Percentiles rank a stretch among this genome's conserved stretches.
Conservation (phyloP, 805 yeast species). For the Myxozyma vanderwaltii region DNA sequence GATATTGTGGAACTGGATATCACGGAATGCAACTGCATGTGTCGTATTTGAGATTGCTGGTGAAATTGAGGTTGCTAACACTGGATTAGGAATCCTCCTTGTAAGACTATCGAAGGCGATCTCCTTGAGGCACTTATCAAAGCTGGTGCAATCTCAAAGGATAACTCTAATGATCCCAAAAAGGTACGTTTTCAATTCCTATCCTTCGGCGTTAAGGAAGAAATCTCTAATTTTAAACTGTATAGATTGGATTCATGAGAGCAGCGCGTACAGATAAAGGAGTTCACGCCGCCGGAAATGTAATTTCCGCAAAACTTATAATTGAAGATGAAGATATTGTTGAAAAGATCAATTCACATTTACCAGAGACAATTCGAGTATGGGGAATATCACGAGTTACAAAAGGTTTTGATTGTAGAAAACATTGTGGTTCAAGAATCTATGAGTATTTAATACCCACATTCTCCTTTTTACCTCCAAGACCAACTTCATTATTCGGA, state of each 20-base stretch:
- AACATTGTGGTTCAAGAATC: slow-evolving; percentile 92
- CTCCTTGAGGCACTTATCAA: slow-evolving; percentile 77
- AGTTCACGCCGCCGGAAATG: slow-evolving; percentile 96
- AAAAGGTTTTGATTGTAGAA: slow-evolving; percentile 90
- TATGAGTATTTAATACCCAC: slow-evolving; percentile 94
- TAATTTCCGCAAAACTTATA: slow-evolving; percentile 78
- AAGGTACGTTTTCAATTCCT: slow-evolving; percentile 46
- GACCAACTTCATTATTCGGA: slow-evolving; percentile 68
- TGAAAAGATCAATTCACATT: slow-evolving; percentile 65
- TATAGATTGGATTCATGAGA: slow-evolving; percentile 61
- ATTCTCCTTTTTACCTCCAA: slow-evolving; percentile 87
- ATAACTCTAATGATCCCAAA: slow-evolving; percentile 84
- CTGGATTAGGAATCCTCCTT: slow-evolving; percentile 63
- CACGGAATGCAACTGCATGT: slow-evolving; percentile 77
- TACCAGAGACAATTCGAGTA: slow-evolving; percentile 85
- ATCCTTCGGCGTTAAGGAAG: background rate
- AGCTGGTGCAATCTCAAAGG: slow-evolving; percentile 86
- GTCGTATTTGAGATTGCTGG: background rate
- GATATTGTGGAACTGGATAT: slow-evolving; percentile 95
- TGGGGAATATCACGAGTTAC: slow-evolving; percentile 93
- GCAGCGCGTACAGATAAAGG: slow-evolving; percentile 86
- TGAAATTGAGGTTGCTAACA: background rate
- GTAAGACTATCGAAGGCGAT: slow-evolving; percentile 87
- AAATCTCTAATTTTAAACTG: background rate
- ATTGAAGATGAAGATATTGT: slow-evolving; percentile 78